Evolutionary conservation across 495 filamentous ascomycete species (phyloP).

Genomic region (Letharia lupina): DNA sequence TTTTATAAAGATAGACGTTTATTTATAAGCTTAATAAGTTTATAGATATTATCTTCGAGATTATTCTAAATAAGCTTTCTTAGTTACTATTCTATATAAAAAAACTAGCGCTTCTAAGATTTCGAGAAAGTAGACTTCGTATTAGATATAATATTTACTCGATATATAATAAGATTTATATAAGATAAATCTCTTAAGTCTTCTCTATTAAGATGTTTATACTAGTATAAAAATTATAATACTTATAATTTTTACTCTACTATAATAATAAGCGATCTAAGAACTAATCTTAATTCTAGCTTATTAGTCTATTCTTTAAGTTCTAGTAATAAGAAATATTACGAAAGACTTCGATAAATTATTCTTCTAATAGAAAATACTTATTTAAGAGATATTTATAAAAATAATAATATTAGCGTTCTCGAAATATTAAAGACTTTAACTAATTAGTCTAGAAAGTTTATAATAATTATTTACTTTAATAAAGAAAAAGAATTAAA

Average conservation of each 20-base stretch:
- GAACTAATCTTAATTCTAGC: neutral
- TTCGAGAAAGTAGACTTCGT: neutral
- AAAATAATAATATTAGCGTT: no score
- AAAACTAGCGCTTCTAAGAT: no score
- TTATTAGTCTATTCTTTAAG: neutral
- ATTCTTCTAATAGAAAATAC: no score
- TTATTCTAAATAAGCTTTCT: neutral
- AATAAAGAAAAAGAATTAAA: neutral
- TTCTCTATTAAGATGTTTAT: neutral
- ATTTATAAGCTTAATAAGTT: neutral
- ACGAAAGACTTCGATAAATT: no score
- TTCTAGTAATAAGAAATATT: neutral
- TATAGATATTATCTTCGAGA: neutral
- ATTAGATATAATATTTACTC: neutral
- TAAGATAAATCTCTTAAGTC: neutral
- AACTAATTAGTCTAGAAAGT: neutral
- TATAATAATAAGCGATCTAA: neutral
- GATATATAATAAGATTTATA: neutral
- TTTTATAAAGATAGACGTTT: neutral
- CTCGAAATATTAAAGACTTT: no score
- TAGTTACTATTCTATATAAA: no score
- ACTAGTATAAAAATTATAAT: neutral
- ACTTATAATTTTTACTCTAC: neutral
- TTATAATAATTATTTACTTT: neutral
- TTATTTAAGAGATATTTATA: no score